Conservation (phyloP, 371 early-diverging fungal genomes). For the Mortierella sp. region DNA sequence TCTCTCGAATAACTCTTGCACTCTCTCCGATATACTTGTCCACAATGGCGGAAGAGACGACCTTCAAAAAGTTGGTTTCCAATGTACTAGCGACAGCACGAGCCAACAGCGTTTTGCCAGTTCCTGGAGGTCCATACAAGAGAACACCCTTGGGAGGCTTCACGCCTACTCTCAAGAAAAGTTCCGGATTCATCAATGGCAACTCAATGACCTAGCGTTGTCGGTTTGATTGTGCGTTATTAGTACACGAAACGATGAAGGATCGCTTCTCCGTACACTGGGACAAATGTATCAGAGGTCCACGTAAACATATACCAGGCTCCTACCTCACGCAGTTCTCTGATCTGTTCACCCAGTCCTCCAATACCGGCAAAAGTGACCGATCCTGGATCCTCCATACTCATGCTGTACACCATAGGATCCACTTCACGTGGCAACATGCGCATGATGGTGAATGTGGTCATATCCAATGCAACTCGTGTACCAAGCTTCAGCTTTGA, state of each 20-base stretch:
- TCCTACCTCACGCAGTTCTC: constrained; percentile 95
- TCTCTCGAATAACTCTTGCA: constrained; percentile 93
- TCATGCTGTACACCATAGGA: constrained; percentile 99
- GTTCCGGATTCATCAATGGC: constrained; percentile 99
- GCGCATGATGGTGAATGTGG: constrained; percentile 99
- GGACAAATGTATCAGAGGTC: constrained; percentile 1
- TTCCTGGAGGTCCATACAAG: constrained; percentile 99
- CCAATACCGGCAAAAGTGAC: constrained; percentile 98
- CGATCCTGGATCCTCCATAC: constrained; percentile 96
- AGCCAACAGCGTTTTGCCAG: constrained; percentile 91
- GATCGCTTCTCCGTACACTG: too few relatives aligned
- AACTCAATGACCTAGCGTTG: constrained; percentile 91
- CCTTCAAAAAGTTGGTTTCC: constrained; percentile 97
- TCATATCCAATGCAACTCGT: constrained; percentile 99
- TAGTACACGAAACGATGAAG: neutral
- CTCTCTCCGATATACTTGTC: constrained; percentile 97
- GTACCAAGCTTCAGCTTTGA: constrained; percentile 93
- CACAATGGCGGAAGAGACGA: constrained; percentile 91
- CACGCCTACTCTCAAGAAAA: constrained; percentile 98
- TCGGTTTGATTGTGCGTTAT: neutral
- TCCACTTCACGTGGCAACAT: constrained; percentile 99
- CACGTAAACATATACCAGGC: too few relatives aligned
- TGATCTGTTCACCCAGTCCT: constrained; percentile 97
- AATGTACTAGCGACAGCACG: constrained; percentile 98
- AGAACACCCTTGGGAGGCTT: constrained; percentile 96